A percentile compares a stretch with the other conserved stretches of the same genome.
Evolutionary conservation across 116 monocot species (phyloP).

Genomic region (Zostera marina): DNA sequence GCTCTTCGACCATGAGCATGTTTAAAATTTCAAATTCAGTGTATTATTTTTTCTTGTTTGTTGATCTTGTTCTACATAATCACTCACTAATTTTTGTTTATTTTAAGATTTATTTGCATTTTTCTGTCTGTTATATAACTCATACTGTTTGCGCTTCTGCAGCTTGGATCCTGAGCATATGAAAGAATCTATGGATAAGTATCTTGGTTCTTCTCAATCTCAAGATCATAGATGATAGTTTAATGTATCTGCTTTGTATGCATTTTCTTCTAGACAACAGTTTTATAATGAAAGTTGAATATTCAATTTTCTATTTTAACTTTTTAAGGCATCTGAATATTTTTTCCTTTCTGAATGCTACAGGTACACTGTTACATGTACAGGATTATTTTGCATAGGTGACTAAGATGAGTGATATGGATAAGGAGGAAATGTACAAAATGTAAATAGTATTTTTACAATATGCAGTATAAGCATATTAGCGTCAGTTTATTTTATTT

Average conservation of each 20-base stretch:
- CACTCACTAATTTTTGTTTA: not conserved
- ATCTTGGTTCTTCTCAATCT: conserved; percentile 51
- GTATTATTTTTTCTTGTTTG: not conserved
- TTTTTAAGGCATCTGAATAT: not conserved
- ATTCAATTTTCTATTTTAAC: not conserved
- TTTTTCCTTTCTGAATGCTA: too few relatives aligned
- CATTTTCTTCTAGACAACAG: not conserved
- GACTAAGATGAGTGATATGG: too few relatives aligned
- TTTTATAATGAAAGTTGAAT: not conserved
- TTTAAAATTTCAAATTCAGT: not conserved
- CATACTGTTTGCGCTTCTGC: conserved; percentile 10
- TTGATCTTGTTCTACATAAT: not conserved
- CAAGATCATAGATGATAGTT: conserved; percentile 9
- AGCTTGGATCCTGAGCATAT: conserved; percentile 93
- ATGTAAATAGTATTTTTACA: too few relatives aligned
- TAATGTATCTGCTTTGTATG: not conserved
- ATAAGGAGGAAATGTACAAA: too few relatives aligned
- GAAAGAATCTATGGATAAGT: conserved; percentile 85
- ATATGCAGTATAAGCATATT: too few relatives aligned
- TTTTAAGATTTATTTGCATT: not conserved
- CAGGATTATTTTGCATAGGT: too few relatives aligned
- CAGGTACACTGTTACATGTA: too few relatives aligned
- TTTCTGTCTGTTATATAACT: too few relatives aligned
- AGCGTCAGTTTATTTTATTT: too few relatives aligned
- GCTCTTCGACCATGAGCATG: not conserved